Conservation (phyloP, 208 protist genomes). For the Trypanosoma melophagium region DNA sequence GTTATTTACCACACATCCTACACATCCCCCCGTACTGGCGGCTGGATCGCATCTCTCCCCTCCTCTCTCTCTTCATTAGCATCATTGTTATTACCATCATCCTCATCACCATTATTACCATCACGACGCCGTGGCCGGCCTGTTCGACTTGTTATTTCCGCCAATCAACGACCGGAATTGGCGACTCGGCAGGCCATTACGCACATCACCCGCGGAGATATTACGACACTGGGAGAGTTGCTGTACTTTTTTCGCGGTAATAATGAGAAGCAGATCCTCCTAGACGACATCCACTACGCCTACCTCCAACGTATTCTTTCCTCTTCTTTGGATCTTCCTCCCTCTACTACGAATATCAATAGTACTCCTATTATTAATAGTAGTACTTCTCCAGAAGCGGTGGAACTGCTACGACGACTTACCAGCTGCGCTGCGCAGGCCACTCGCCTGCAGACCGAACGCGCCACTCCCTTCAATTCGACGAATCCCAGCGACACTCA, state of each 20-base stretch:
- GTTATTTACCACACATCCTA: too few relatives aligned
- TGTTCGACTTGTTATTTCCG: conserved; percentile 23
- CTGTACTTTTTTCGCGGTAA: conserved; percentile 56
- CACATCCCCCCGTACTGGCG: too few relatives aligned
- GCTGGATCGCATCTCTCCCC: too few relatives aligned
- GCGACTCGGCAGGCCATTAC: conserved; percentile 41
- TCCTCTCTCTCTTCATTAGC: too few relatives aligned
- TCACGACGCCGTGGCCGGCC: neutral
- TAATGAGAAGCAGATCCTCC: conserved; percentile 14
- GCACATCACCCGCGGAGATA: conserved; percentile 35
- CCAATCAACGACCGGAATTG: conserved; percentile 32
- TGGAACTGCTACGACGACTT: conserved; percentile 50
- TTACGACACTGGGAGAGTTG: conserved; percentile 31
- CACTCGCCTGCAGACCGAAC: conserved; percentile 53
- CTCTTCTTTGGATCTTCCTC: neutral
- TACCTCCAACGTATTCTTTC: conserved; percentile 44
- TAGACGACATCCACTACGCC: conserved; percentile 30
- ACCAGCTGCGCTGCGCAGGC: conserved; percentile 40
- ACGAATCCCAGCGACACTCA: conserved; percentile 48
- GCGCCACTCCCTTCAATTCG: conserved; percentile 63
- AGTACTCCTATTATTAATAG: neutral
- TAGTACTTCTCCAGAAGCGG: neutral
- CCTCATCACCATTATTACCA: too few relatives aligned
- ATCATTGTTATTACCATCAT: too few relatives aligned
- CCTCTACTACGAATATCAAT: too few relatives aligned